Evolutionary conservation across 345 rosid genomes (phyloP), one percentile per base, ranked within the genome.

Genomic region (Populus pruinosa): DNA sequence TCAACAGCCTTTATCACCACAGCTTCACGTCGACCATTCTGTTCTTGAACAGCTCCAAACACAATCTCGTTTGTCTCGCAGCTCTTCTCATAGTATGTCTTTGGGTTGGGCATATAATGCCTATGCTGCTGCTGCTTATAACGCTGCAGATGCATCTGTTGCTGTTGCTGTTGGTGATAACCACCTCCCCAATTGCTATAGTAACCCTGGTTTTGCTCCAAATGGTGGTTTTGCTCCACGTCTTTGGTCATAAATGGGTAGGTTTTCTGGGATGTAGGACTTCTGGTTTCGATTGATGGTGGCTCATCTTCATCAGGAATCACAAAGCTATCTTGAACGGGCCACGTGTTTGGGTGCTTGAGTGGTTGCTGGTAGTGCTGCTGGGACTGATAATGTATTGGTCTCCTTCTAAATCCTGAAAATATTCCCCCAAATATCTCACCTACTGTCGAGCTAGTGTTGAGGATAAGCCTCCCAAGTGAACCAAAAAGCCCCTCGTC

Each of bases 1-100:
- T 96, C 99, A 25, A 96, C 93, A 13, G 97, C 91, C 82, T 93
- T 96, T 76, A 93, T 90, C 86, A 93, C 95, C 88, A 92, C 89
- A 12, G 96, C 95, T 82, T 96, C 98, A 3, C 92, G 87, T 39
- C 90, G 87, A 25, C 97, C 97, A 73, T 88, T 97, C 41, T 92
- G 93, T 80, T 90, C 97, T 78, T 96, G 98, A 73, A 93, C 95
- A 35, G 97, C 95, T 38, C 99, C 95, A 25, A 93, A 96, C 49
- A 96, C 97, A 3, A 96, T 88, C 89, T 96, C 97, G 14, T 88
- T 93, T 33, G 91, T 89, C 85, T 96, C 93, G 9, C 92, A 77
- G 87, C 87, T 86, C 61, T 89, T 89, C 83, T 93, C 95, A n/a
- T 87, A 88, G 77, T 86, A 87, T 20, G 97, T 87, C 68, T 86